phyloP scores from a whole-genome alignment of 2,329 filamentous ascomycete species.

The Arthrocladium fulminans region DNA sequence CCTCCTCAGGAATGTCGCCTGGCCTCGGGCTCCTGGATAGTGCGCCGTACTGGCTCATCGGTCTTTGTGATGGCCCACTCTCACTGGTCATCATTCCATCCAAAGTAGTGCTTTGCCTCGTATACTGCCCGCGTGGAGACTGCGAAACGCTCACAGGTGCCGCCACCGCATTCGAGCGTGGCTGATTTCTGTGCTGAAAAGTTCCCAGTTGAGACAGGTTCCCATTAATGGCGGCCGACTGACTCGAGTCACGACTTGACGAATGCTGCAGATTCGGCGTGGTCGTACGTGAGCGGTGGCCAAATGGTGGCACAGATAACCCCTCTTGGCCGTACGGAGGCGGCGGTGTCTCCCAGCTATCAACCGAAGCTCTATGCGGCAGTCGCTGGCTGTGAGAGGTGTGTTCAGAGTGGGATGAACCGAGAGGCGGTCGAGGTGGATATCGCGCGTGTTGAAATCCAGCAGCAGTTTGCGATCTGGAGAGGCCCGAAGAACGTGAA shows the following conservation, averaged over 20 bases:
- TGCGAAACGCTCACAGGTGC: not conserved
- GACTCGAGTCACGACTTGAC: not conserved
- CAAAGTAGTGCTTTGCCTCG: constrained; percentile 4
- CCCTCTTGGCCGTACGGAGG: constrained; percentile 17
- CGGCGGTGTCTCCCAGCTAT: constrained; percentile 22
- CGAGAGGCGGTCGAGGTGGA: constrained; percentile 38
- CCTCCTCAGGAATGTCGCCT: constrained; percentile 5
- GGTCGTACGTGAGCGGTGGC: constrained; percentile 12
- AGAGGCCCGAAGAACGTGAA: constrained; percentile 12
- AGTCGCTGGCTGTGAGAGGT: not conserved
- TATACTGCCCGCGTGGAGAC: not conserved
- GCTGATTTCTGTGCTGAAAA: not conserved
- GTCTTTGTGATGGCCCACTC: not conserved
- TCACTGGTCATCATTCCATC: constrained; percentile 6
- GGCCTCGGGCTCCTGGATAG: constrained; percentile 1
- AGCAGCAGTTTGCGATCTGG: constrained; percentile 44
- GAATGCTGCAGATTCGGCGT: constrained; percentile 6
- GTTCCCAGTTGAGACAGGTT: constrained; percentile 7
- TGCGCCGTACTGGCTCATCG: constrained; percentile 4
- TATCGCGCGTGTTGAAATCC: constrained; percentile 59
- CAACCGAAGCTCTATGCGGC: constrained; percentile 5
- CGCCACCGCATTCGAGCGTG: not conserved
- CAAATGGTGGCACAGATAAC: constrained; percentile 5
- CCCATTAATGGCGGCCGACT: constrained; percentile 4
- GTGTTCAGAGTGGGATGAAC: constrained; percentile 10